Evolutionary conservation across 139 green algal genomes (phyloP).

Genomic region (Dunaliella primolecta): DNA sequence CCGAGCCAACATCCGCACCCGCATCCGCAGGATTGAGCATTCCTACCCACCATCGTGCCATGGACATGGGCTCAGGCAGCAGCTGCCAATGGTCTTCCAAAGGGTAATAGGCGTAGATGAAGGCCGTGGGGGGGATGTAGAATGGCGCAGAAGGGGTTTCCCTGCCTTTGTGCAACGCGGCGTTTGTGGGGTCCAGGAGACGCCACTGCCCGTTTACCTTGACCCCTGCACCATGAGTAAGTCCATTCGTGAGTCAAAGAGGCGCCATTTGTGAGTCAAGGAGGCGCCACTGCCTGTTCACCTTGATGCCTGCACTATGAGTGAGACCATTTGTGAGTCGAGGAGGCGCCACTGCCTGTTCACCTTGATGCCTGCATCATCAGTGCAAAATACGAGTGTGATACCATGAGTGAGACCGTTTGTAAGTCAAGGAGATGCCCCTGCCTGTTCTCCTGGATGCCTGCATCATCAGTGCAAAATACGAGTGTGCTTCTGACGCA

Average conservation of each 20-base stretch:
- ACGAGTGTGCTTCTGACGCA: too few relatives aligned
- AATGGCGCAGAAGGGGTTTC: conserved; percentile 28
- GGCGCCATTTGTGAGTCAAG: conserved; percentile 48
- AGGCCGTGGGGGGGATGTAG: conserved; percentile 47
- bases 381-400: too few relatives aligned
- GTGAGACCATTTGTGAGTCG: conserved; percentile 40
- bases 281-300: conserved; percentile 54
- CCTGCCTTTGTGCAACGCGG: conserved; percentile 25
- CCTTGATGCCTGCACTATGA: conserved; percentile 23
- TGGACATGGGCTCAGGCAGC: conserved; percentile 30
- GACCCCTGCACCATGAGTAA: conserved; percentile 10
- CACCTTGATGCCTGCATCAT: conserved; percentile 35
- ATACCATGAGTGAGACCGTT: background rate
- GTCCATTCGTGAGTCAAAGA: conserved; percentile 15
- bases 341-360: conserved; percentile 56
- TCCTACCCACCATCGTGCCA: background rate
- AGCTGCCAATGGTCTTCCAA: conserved; percentile 60
- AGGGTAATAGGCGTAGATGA: conserved; percentile 53
- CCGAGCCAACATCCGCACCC: background rate
- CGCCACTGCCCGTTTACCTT: conserved; percentile 55
- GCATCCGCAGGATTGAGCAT: too few relatives aligned
- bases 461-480: too few relatives aligned
- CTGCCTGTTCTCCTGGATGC: too few relatives aligned
- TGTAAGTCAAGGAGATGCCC: conserved; percentile 62
- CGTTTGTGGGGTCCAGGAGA: conserved; percentile 47